These are phyloP conservation scores for Aspergillus bridgeri DNA, from an alignment of 495 filamentous ascomycete genomes.

Conservation along the genomic window DNA sequence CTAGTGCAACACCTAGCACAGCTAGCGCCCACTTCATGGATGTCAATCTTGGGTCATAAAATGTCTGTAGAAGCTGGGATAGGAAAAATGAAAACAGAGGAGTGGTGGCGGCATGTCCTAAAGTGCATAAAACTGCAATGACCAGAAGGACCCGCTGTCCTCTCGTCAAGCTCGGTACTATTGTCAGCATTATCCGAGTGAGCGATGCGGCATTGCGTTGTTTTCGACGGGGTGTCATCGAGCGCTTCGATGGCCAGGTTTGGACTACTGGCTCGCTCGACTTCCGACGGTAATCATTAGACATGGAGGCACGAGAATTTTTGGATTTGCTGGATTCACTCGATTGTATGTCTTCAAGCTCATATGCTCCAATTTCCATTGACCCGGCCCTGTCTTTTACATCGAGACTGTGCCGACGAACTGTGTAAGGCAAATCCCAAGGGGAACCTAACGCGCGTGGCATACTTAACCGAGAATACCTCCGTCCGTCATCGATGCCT, in stretches of 20 bases:
- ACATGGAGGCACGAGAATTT: not conserved
- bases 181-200: constrained; percentile 61
- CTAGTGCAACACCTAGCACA: constrained; percentile 64
- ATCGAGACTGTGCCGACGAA: not conserved
- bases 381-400: not conserved
- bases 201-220: constrained; percentile 35
- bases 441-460: not conserved
- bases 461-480: not conserved
- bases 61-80: constrained; percentile 65
- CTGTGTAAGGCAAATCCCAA: not conserved
- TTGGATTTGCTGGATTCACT: not conserved
- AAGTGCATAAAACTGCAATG: constrained; percentile 56
- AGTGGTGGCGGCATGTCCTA: constrained; percentile 64
- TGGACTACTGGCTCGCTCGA: not conserved
- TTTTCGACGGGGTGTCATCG: not conserved
- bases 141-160: constrained; percentile 53
- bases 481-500: not conserved
- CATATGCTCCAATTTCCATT: not conserved
- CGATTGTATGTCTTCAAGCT: not conserved
- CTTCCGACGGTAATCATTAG: not conserved
- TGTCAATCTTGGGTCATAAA: constrained; percentile 51
- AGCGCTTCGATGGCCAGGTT: not conserved
- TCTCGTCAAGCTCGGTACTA: constrained; percentile 63
- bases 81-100: constrained; percentile 79
- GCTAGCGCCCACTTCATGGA: constrained; percentile 62